A percentile compares a stretch with the other conserved stretches of the same genome.
These are phyloP conservation scores for Colletotrichum higginsianum DNA, from an alignment of 2,329 filamentous ascomycete genomes.

Conservation along the genomic window DNA sequence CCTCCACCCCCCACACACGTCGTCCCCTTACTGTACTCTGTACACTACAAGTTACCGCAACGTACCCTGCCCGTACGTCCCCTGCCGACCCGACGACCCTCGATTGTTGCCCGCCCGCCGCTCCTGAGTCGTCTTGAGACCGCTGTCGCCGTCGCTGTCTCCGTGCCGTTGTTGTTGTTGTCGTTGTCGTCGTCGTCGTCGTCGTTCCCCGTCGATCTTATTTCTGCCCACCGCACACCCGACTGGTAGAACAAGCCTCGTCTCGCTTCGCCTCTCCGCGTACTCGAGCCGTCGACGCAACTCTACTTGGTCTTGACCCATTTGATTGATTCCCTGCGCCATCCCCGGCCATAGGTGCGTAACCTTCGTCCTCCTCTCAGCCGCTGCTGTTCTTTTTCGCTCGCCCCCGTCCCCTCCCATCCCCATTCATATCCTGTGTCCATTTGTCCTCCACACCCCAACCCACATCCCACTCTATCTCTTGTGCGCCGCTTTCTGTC, in stretches of 20 bases:
- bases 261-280: constrained; percentile 5
- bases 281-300: not conserved
- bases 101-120: constrained; percentile 3
- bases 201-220: constrained; percentile 7
- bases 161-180: not conserved
- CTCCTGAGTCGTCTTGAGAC: constrained; percentile 29
- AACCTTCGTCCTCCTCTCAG: constrained; percentile 1
- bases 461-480: constrained; percentile 42
- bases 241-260: constrained; percentile 11
- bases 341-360: constrained; percentile 33
- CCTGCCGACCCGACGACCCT: constrained; percentile 7
- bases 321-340: constrained; percentile 26
- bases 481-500: constrained; percentile 37
- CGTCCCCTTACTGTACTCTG: no score
- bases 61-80: constrained; percentile 20
- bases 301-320: constrained; percentile 24
- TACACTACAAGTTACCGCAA: not conserved
- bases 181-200: not conserved
- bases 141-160: constrained; percentile 15
- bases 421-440: constrained; percentile 37
- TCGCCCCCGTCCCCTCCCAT: constrained; percentile 15
- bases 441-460: constrained; percentile 40
- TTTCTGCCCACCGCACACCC: constrained; percentile 7
- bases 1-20: not conserved
- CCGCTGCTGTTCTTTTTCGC: constrained; percentile 29